Base-by-base conservation (phyloP, 768 basidiomycete species). In the Boletus tylopilopsis region DNA sequence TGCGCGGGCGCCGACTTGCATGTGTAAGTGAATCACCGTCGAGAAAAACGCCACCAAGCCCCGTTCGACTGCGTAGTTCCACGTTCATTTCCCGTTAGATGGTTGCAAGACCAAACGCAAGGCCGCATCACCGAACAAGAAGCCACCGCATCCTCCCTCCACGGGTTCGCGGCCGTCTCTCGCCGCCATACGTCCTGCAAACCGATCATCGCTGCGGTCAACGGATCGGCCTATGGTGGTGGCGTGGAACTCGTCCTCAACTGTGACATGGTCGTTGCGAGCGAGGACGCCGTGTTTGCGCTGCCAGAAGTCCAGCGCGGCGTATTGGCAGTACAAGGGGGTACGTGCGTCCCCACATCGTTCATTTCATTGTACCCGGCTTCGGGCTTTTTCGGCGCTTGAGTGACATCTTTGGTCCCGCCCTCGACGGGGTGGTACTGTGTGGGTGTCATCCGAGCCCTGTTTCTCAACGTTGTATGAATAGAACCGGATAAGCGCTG, bases 1-100 rank as follows among this genome's bases (percentile, higher is more conserved):
- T 90, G 87, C 57, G 87, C 87, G 15, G 90, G 89, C 15, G 86
- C 85, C 33, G 90, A 91, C 65, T 73, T 91, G 42, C 82, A 82
- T 68, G 78, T 77, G 86, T 87, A 62, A 50, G 81, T 74, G 5
- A 6, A 30, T 30, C 29, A 30, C 29, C 10, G 10, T 30, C n/a
- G 12, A 30, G 19, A 24, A 33, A 51, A 33, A 10, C 27, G 41
- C 47, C 46, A 50, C 38, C 23, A 33, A 6, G 15, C 9, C 9
- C n/a, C 32, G 15, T 35, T 5, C 21, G 22, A 8, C 24, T 19
- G 25, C 16, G 13, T 25, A 23, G 21, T 32, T 34, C n/a, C 40
- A 33, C 19, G 5, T 23, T 30, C 16, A 11, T 16, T 22, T 32
- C 41, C 21, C 47, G n/a, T 41, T 50, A 89, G 86, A 47, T 89